Evolutionary conservation across 2,329 filamentous ascomycete genomes (phyloP), one percentile per base, ranked within the genome.

Genomic region (Fonsecaea erecta): DNA sequence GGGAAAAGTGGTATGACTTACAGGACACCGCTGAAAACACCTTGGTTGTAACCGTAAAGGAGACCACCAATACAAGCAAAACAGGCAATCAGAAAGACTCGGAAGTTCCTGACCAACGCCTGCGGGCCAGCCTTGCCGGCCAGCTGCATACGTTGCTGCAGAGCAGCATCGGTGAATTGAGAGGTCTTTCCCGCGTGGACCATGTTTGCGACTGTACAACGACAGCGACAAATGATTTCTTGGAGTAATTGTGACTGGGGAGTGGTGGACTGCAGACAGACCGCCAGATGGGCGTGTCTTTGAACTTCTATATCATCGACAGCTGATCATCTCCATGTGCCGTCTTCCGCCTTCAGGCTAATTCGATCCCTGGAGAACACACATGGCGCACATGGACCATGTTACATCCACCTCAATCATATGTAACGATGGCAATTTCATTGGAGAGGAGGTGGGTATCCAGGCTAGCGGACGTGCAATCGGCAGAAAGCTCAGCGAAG

Each of bases 31-130:
- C 86, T 86, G 77, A 91, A 91, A 77, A 91, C 88, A 70, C 90
- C 90, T 74, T 91, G 88, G 73, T 92, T 91, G 77, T 91, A 92
- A 21, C 90, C 88, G 74, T 90, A 87, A 30, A 85, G 77, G 21
- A 84, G 74, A 59, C 83, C 83, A 71, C 82, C 82, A 34, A 85
- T 74, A 65, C 79, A 83, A 5, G 81, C 80, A 65, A 86, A 86
- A 60, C 83, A 78, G 9, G 83, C 82, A 71, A 86, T 85, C 9
- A 80, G 79, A 64, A 84, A 84, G 26, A 85, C 84, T 68, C 82
- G 84, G 64, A 80, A 74, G 71, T 85, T 86, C 69, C 80, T 80
- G 37, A 85, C 40, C 46, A 86, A 72, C 11, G 83, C 83, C 68
- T 75, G 71, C n/a, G 80, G 79, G 24, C 83, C 83, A 70, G 79